phyloP scores from a whole-genome alignment of 1,284 basidiomycete genomes.

The Cryptococcus jaspeensis region DNA sequence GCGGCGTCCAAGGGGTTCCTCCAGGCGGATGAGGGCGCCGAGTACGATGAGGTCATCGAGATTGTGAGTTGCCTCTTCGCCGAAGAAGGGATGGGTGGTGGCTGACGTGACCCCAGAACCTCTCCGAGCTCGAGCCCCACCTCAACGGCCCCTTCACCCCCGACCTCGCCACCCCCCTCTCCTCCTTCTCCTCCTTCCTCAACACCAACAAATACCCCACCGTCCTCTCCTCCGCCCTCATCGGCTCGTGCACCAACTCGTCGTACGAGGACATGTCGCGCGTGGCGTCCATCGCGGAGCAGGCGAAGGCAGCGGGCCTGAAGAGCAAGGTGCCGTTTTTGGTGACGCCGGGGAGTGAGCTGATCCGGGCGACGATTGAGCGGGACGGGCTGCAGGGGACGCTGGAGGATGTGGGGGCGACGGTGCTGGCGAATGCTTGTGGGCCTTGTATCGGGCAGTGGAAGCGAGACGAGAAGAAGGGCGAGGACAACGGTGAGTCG shows the following conservation, averaged over 20 bases:
- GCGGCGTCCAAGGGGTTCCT: conserved; percentile 80
- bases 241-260: conserved; percentile 99
- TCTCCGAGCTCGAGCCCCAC: conserved; percentile 93
- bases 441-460: conserved; percentile 99
- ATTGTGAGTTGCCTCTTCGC: conserved; percentile 68
- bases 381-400: conserved; percentile 90
- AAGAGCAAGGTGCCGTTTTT: conserved; percentile 92
- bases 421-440: conserved; percentile 97
- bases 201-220: conserved; percentile 87
- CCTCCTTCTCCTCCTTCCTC: conserved; percentile 86
- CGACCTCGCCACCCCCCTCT: conserved; percentile 92
- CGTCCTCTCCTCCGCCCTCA: conserved; percentile 79
- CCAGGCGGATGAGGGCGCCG: conserved; percentile 78
- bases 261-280: conserved; percentile 99
- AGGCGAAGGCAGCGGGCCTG: conserved; percentile 64
- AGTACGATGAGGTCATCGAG: conserved; percentile 94
- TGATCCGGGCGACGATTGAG: conserved; percentile 94
- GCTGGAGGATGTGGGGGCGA: conserved; percentile 83
- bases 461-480: conserved; percentile 94
- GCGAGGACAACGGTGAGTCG: conserved; percentile 82
- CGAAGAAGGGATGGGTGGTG: neutral
- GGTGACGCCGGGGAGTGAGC: conserved; percentile 97
- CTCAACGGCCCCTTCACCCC: conserved; percentile 99
- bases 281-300: conserved; percentile 86
- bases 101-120: conserved; percentile 58